phyloP scores from a whole-genome alignment of 805 yeast genomes.

The Myxozyma nipponensis region DNA sequence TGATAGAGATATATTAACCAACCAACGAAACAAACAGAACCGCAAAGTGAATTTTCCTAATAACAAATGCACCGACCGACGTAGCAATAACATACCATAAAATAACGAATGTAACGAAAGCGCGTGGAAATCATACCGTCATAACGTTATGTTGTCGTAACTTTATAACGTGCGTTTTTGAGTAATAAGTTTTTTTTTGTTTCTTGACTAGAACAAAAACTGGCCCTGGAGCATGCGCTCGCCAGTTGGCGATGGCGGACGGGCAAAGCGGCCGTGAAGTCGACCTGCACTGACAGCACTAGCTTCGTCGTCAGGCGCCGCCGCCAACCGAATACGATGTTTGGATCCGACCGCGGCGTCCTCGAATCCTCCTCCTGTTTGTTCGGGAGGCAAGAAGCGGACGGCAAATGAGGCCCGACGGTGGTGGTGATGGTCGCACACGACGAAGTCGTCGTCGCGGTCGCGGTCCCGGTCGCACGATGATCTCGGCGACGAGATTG shows the following conservation, averaged over 20 bases:
- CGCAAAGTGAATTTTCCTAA: neutral
- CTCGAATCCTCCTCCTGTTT: neutral
- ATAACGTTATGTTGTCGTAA: too few relatives aligned
- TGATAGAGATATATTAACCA: too few relatives aligned
- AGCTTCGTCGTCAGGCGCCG: slow-evolving; percentile 11
- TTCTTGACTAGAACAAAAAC: slow-evolving; percentile 24
- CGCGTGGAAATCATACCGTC: too few relatives aligned
- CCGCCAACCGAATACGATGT: neutral
- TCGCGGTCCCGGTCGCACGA: neutral
- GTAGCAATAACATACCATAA: neutral
- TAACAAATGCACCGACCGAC: neutral
- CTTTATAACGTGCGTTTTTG: too few relatives aligned
- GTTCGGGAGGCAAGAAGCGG: slow-evolving; percentile 27
- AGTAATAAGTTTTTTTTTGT: neutral
- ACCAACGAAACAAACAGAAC: too few relatives aligned
- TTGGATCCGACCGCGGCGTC: neutral
- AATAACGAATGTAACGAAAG: neutral
- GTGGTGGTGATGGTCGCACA: slow-evolving; percentile 32
- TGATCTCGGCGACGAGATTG: neutral
- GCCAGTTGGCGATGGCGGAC: slow-evolving; percentile 37
- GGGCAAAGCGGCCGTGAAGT: slow-evolving; percentile 23
- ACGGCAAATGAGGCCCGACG: slow-evolving; percentile 33
- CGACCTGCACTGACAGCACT: slow-evolving; percentile 2
- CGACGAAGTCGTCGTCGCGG: slow-evolving; percentile 4
- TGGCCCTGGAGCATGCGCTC: slow-evolving; percentile 39